These are phyloP conservation scores for Cichorium intybus DNA, from an alignment of 140 eudicot genomes.

Conservation along the genomic window DNA sequence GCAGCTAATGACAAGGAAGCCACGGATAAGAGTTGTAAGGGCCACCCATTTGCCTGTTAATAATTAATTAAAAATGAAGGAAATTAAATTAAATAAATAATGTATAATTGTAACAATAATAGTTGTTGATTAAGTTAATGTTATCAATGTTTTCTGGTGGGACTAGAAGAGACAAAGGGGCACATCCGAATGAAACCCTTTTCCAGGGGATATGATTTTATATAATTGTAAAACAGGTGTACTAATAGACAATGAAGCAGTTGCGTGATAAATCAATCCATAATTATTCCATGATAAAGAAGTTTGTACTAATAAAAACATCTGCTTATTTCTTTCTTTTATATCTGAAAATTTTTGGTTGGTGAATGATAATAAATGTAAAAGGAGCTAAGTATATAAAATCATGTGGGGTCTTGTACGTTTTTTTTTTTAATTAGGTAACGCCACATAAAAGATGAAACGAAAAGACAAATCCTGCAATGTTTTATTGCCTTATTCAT, in stretches of 20 bases:
- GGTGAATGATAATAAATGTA: slow-evolving; percentile 28
- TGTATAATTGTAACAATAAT: neutral
- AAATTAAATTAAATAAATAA: neutral
- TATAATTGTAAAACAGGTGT: slow-evolving; percentile 25
- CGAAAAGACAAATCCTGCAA: slow-evolving; percentile 14
- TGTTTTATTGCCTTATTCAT: slow-evolving; percentile 22
- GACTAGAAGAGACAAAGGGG: slow-evolving; percentile 53
- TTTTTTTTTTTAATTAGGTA: slow-evolving; percentile 25
- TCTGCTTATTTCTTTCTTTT: slow-evolving; percentile 7
- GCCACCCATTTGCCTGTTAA: slow-evolving; percentile 89
- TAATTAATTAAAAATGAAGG: neutral
- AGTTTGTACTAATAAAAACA: slow-evolving; percentile 25
- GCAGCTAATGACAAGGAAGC: slow-evolving; percentile 95
- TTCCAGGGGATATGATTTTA: slow-evolving; percentile 20
- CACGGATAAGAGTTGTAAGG: slow-evolving; percentile 78
- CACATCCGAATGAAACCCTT: slow-evolving; percentile 40
- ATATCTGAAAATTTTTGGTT: slow-evolving; percentile 14
- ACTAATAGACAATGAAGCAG: slow-evolving; percentile 30
- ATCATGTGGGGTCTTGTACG: slow-evolving; percentile 30
- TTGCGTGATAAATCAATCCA: slow-evolving; percentile 22
- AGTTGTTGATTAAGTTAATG: slow-evolving; percentile 21
- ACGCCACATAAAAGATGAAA: slow-evolving; percentile 21
- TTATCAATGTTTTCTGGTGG: slow-evolving; percentile 30
- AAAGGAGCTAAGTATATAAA: slow-evolving; percentile 15
- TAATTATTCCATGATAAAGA: slow-evolving; percentile 35